A percentile compares a stretch with the other conserved stretches of the same genome.
Conservation (phyloP, 495 filamentous ascomycete genomes). For the Aspergillus steynii region DNA sequence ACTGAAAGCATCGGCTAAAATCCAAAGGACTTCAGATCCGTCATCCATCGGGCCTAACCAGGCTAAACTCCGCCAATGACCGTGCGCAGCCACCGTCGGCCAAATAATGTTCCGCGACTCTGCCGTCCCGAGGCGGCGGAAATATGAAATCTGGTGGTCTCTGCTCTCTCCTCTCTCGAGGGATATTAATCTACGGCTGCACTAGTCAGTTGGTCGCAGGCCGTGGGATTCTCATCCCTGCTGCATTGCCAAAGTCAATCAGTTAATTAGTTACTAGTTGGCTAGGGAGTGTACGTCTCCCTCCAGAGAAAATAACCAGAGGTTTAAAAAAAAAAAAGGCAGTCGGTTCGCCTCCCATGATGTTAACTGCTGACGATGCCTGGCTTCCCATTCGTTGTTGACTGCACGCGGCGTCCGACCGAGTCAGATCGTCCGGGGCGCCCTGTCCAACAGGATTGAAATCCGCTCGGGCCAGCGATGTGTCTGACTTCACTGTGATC, state of each 20-base stretch:
- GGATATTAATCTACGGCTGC: not conserved
- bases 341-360: not conserved
- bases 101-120: too few relatives aligned
- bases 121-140: too few relatives aligned
- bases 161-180: too few relatives aligned
- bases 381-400: not conserved
- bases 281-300: too few relatives aligned
- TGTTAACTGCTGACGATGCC: not conserved
- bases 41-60: conserved; percentile 1
- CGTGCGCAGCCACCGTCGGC: not conserved
- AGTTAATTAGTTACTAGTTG: not conserved
- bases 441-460: not conserved
- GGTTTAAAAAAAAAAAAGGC: not conserved
- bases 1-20: conserved; percentile 1
- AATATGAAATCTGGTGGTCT: not conserved
- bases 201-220: too few relatives aligned
- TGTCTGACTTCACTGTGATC: not conserved
- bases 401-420: not conserved
- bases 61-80: conserved; percentile 7
- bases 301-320: too few relatives aligned
- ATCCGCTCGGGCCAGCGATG: not conserved
- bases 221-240: not conserved
- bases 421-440: not conserved
- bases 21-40: conserved; percentile 5
- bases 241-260: not conserved